Evolutionary conservation across 768 basidiomycete genomes (phyloP), one percentile per base, ranked within the genome.

Genomic region (Tephrocybe rancida): DNA sequence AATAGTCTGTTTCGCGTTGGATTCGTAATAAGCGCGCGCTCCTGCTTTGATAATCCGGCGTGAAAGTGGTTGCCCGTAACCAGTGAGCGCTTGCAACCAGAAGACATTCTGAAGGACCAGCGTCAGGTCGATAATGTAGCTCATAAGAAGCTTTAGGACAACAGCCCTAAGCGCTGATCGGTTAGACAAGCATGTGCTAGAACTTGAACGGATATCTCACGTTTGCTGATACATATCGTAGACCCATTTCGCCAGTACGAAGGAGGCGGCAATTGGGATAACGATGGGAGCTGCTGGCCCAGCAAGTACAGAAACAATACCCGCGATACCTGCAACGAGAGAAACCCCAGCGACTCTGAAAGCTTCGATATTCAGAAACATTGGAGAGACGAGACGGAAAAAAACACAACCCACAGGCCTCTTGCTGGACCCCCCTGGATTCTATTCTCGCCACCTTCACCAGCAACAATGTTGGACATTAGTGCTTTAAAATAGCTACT

Each of bases 221-320:
- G 65, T 60, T 45, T 62, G 37, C 21, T 56, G 32, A 51, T 67
- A 65, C 9, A 64, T 45, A 18, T 58, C 59, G 13, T 52, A 54
- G 5, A 55, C 57, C 64, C 62, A 67, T 34, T 56, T 58, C 13
- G 54, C 55, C 18, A 61, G 48, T 13, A 64, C 57, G 22, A 60
- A 29, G 7, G 47, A 30, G 24, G 54, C 61, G 18, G n/a, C n/a
- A n/a, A n/a, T n/a, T n/a, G n/a, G n/a, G n/a, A n/a, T n/a, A n/a
- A 64, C 60, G 26, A 62, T 61, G 3, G 63, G 65, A 10, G 52
- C 61, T 2, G 54, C 61, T 10, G 55, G 57, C 18, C 61, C 59
- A 14, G 55, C 42, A 9, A 61, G 4, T 3, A 35, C 56, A 21
- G 60, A 46, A 3, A 54, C 45, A 9, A 61, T 58, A 16, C 56